phyloP scores from a whole-genome alignment of 148 eudicot species.

The Cornus suecica region DNA sequence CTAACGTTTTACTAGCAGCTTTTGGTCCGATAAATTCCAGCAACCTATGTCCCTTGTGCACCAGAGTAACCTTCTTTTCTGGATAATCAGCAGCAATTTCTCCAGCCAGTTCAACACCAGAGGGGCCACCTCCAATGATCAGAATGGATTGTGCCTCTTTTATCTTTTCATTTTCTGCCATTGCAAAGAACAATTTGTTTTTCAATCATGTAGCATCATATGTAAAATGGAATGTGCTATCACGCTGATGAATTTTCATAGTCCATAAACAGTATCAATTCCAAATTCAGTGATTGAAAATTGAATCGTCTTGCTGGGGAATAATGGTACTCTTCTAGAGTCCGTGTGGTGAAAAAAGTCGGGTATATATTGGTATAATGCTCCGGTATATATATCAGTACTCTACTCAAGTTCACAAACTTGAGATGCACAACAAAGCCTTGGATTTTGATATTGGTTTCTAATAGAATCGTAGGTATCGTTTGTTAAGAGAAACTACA shows the following conservation, averaged over 20 bases:
- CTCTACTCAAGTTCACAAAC: too few species aligned
- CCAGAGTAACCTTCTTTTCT: conserved; percentile 50
- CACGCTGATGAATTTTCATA: background rate
- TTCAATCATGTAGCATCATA: conserved; percentile 1
- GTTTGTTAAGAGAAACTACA: too few species aligned
- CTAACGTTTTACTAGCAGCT: conserved; percentile 50
- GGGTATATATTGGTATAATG: too few species aligned
- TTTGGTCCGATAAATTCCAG: conserved; percentile 54
- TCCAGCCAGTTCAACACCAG: conserved; percentile 65
- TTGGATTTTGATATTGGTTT: background rate
- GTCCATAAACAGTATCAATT: background rate
- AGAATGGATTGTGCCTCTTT: conserved; percentile 38
- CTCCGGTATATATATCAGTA: too few species aligned
- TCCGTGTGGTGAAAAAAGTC: background rate
- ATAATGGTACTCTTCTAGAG: background rate
- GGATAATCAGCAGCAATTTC: conserved; percentile 56
- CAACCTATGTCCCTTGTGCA: conserved; percentile 48
- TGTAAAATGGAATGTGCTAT: background rate
- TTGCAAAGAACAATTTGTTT: conserved; percentile 4
- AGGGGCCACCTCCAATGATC: conserved; percentile 66
- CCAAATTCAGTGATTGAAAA: background rate
- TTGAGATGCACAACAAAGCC: background rate
- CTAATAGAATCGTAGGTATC: background rate
- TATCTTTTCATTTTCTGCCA: conserved; percentile 51
- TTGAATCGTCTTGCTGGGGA: too few species aligned